These are phyloP conservation scores for Diaporthe sp. DNA, from an alignment of 2,329 filamentous ascomycete genomes.

Conservation along the genomic window DNA sequence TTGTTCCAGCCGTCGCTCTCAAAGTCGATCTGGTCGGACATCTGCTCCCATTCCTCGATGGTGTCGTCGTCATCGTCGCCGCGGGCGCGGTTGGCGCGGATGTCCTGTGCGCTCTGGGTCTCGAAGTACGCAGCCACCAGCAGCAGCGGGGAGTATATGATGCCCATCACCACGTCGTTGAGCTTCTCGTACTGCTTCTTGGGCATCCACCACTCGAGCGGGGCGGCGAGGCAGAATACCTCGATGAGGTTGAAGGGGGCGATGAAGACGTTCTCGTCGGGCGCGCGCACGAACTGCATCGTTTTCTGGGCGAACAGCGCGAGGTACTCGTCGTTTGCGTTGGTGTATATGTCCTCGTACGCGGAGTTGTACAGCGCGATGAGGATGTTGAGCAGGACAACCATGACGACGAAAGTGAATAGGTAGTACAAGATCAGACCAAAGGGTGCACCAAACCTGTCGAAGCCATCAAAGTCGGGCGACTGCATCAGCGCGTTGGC, in stretches of 20 bases:
- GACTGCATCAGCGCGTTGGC: conserved; percentile 91
- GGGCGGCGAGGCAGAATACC: conserved; percentile 79
- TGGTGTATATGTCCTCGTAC: conserved; percentile 93
- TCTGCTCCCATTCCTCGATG: conserved; percentile 93
- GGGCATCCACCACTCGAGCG: conserved; percentile 97
- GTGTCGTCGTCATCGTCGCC: conserved; percentile 92
- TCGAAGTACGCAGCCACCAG: conserved; percentile 81
- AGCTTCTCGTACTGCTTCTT: conserved; percentile 77
- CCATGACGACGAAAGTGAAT: conserved; percentile 98
- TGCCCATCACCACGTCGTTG: conserved; percentile 89
- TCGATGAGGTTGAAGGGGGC: conserved; percentile 95
- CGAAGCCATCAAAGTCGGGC: conserved; percentile 90
- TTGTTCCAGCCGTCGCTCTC: conserved; percentile 88
- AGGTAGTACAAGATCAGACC: conserved; percentile 96
- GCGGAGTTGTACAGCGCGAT: conserved; percentile 98
- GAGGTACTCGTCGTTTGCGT: conserved; percentile 95
- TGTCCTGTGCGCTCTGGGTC: conserved; percentile 70
- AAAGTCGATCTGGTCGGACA: conserved; percentile 77
- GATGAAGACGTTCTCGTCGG: conserved; percentile 98
- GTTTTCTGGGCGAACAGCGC: conserved; percentile 94
- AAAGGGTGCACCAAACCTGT: conserved; percentile 91
- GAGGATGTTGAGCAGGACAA: conserved; percentile 90
- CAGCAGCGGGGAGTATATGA: conserved; percentile 86
- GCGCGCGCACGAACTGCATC: conserved; percentile 95
- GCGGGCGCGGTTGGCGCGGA: conserved; percentile 77